Conservation (phyloP, 306 rosid genomes). For the Mimosa bimucronata region DNA sequence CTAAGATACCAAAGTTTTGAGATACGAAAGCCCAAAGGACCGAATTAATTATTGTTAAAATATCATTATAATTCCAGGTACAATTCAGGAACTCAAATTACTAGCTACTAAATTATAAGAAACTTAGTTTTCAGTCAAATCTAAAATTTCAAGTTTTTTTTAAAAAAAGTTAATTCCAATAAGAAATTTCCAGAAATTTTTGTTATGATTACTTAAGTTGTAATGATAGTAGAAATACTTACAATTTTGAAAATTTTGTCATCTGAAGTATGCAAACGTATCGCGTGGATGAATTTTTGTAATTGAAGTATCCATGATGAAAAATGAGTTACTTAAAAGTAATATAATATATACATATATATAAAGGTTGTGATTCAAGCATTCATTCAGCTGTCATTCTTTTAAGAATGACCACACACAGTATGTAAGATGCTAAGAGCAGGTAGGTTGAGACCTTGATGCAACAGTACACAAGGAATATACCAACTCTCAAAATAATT, state of each 20-base stretch:
- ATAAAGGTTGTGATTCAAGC: background rate
- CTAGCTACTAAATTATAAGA: background rate
- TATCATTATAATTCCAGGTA: background rate
- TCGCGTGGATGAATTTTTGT: background rate
- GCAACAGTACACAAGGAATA: background rate
- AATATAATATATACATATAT: background rate
- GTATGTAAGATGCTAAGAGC: background rate
- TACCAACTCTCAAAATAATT: no score
- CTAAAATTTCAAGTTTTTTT: no score
- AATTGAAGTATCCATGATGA: background rate
- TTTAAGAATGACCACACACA: slow-evolving; percentile 14
- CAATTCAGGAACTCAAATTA: background rate
- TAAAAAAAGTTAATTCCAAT: background rate
- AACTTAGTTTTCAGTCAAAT: no score
- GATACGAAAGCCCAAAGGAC: background rate
- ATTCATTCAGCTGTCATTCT: slow-evolving; percentile 2
- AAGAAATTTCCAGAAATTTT: background rate
- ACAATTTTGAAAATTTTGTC: no score
- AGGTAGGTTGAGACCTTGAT: background rate
- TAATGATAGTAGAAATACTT: background rate
- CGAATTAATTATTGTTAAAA: background rate
- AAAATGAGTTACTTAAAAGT: background rate
- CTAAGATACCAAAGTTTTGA: background rate
- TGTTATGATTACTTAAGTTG: no score
- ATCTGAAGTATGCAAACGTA: no score